Evolutionary conservation across 1,139 yeast species (phyloP).

Genomic region (Taphrina confusa): DNA sequence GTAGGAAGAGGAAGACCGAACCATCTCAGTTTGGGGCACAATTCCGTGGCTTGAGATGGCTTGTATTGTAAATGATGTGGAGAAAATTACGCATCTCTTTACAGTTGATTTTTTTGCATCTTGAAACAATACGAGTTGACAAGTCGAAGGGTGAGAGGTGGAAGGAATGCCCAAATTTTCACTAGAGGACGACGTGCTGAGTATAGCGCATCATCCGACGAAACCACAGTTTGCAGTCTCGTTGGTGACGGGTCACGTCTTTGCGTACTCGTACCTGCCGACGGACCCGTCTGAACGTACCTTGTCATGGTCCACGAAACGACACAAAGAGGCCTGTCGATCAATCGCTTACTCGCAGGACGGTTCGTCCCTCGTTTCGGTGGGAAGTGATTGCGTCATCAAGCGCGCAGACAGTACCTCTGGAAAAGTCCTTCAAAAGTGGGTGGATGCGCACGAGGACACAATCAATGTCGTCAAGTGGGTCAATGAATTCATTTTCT

Average conservation of each 20-base stretch:
- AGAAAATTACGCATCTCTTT: too few relatives aligned
- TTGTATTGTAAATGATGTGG: too few relatives aligned
- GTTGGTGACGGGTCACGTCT: constrained; percentile 28
- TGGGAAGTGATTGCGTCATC: constrained; percentile 36
- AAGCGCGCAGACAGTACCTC: constrained; percentile 35
- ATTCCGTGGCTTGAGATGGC: too few relatives aligned
- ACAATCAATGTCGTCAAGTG: constrained; percentile 30
- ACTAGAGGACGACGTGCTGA: constrained; percentile 21
- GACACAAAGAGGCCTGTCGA: constrained; percentile 35
- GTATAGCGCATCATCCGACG: constrained; percentile 18
- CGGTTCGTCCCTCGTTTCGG: constrained; percentile 31
- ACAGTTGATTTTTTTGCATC: too few relatives aligned
- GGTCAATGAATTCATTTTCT: constrained; percentile 19
- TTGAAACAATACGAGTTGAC: too few relatives aligned
- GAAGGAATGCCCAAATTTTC: constrained; percentile 5
- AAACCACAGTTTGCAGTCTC: constrained; percentile 12
- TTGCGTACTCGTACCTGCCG: constrained; percentile 1
- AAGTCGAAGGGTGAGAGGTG: too few relatives aligned
- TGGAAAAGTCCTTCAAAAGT: constrained; percentile 35
- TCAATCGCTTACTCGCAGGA: constrained; percentile 23
- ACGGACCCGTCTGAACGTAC: constrained; percentile 9
- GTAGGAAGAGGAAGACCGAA: too few relatives aligned
- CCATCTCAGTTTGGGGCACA: too few relatives aligned
- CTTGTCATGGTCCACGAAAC: constrained; percentile 33
- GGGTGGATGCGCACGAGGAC: constrained; percentile 21